Percentiles rank a stretch among this genome's conserved stretches.
Evolutionary conservation across 768 basidiomycete genomes (phyloP).

Genomic region (Tylopilus sp.): DNA sequence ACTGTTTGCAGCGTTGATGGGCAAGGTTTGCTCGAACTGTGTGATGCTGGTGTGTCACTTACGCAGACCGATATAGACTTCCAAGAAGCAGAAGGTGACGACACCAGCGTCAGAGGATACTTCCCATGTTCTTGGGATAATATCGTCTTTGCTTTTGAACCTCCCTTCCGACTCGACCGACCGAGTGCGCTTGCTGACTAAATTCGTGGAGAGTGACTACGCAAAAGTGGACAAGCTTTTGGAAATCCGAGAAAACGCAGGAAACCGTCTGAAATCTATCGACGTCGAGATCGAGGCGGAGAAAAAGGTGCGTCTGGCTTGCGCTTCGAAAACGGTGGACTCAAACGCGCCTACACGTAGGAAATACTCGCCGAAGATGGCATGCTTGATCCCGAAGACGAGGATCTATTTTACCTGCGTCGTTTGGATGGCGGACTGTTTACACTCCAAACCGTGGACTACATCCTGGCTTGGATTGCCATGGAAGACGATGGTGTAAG

Average conservation of each 20-base stretch:
- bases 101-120: conserved; percentile 73
- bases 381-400: conserved; percentile 54
- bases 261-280: conserved; percentile 52
- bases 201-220: conserved; percentile 91
- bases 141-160: conserved; percentile 84
- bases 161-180: conserved; percentile 80
- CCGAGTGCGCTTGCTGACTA: conserved; percentile 79
- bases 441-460: conserved; percentile 88
- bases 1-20: conserved; percentile 90
- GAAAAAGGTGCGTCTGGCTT: conserved; percentile 47
- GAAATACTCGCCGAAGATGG: conserved; percentile 56
- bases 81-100: conserved; percentile 64
- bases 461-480: conserved; percentile 89
- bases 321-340: background rate
- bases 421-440: conserved; percentile 85
- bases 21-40: conserved; percentile 59
- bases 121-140: conserved; percentile 83
- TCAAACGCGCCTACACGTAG: conserved; percentile 30
- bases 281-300: conserved; percentile 70
- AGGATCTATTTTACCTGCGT: conserved; percentile 80
- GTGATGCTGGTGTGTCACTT: conserved; percentile 2
- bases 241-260: conserved; percentile 77
- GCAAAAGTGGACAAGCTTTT: conserved; percentile 93
- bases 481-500: conserved; percentile 99
- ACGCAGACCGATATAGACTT: conserved; percentile 29